Percentiles rank a stretch among this genome's conserved stretches.
Evolutionary conservation across 2,329 filamentous ascomycete genomes (phyloP).

Genomic region (Plectosphaerella sp.): DNA sequence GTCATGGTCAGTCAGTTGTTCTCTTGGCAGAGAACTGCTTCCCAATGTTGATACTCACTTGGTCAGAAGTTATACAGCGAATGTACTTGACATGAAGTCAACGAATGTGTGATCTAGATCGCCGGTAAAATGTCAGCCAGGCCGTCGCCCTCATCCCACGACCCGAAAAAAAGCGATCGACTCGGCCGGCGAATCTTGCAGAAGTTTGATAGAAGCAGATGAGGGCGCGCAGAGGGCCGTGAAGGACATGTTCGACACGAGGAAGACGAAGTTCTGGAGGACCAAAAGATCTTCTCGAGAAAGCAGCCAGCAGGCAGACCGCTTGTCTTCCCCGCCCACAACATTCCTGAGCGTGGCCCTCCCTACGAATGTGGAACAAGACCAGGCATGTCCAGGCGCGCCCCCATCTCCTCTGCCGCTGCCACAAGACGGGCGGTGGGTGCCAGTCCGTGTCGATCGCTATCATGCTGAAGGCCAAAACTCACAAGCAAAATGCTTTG

Average conservation of each 20-base stretch:
- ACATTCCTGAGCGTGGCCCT: background rate
- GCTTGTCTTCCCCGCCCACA: background rate
- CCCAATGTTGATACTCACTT: too few relatives aligned
- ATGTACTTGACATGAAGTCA: conserved; percentile 56
- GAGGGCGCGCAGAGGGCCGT: background rate
- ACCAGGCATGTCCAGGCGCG: too few relatives aligned
- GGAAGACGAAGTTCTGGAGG: background rate
- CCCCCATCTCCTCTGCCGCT: too few relatives aligned
- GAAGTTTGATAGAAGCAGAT: background rate
- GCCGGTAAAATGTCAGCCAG: background rate
- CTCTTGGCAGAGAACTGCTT: background rate
- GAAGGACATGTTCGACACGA: background rate
- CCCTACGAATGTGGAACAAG: too few relatives aligned
- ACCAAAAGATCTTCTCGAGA: background rate
- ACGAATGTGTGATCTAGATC: conserved; percentile 37
- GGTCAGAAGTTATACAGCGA: conserved; percentile 49
- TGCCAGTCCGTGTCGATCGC: too few relatives aligned
- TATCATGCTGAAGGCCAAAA: background rate
- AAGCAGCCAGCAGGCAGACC: background rate
- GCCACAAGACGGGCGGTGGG: too few relatives aligned
- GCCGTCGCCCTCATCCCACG: background rate
- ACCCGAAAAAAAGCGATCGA: background rate
- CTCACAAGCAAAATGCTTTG: background rate
- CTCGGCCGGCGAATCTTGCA: background rate
- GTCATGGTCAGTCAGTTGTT: conserved; percentile 3